These are phyloP conservation scores for Peterozyma toletana DNA, from an alignment of 805 yeast species.

Conservation along the genomic window DNA sequence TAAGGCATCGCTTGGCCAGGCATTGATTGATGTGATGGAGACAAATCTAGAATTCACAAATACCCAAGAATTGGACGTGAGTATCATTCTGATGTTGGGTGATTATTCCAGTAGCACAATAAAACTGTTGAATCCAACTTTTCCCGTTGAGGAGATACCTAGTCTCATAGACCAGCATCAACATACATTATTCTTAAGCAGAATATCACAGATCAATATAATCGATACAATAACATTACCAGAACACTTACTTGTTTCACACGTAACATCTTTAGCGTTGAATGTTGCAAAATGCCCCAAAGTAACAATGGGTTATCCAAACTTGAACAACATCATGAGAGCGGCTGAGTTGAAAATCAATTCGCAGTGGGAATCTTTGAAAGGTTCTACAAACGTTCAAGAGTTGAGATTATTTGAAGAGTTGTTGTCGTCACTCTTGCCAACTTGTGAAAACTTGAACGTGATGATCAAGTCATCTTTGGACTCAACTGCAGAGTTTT, in stretches of 20 bases:
- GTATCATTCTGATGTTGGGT: background rate
- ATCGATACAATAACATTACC: background rate
- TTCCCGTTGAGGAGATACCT: background rate
- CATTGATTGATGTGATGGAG: no score
- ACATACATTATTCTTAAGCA: background rate
- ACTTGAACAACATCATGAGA: background rate
- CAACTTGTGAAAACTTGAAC: background rate
- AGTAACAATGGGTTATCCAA: background rate
- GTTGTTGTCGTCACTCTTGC: background rate
- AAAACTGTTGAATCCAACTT: background rate
- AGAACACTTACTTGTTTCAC: background rate
- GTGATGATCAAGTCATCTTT: background rate
- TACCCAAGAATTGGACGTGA: no score
- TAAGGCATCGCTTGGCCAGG: no score
- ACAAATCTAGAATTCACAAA: no score
- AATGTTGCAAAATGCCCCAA: no score
- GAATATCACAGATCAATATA: background rate
- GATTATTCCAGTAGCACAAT: background rate
- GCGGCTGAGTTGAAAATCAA: background rate
- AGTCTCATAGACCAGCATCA: background rate
- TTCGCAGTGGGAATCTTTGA: background rate
- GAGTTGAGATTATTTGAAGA: background rate
- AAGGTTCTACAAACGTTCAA: background rate
- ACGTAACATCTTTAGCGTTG: no score
- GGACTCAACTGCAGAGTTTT: background rate